Evolutionary conservation across 2,329 filamentous ascomycete species (phyloP).

Genomic region (Claviceps citrina): DNA sequence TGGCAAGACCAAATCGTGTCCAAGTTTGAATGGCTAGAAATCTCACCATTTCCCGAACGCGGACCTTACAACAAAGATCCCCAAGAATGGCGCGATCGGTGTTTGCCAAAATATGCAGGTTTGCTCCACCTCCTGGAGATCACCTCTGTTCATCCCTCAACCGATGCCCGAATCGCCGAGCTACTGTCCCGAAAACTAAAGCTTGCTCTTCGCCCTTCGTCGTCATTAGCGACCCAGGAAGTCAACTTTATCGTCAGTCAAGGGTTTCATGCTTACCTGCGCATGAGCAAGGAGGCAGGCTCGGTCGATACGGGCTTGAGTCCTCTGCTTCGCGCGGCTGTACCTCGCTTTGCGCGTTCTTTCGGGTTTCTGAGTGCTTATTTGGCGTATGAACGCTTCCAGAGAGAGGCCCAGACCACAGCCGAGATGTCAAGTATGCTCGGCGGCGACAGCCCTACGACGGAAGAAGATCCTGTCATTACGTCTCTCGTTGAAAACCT

Average conservation of each 20-base stretch:
- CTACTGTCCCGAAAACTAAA: slow-evolving; percentile 51
- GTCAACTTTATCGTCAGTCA: slow-evolving; percentile 60
- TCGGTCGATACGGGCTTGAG: slow-evolving; percentile 46
- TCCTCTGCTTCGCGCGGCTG: slow-evolving; percentile 48
- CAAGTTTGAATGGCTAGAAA: slow-evolving; percentile 50
- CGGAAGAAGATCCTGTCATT: slow-evolving; percentile 46
- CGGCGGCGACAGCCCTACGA: slow-evolving; percentile 25
- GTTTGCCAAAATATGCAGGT: slow-evolving; percentile 52
- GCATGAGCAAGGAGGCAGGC: slow-evolving; percentile 44
- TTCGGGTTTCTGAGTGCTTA: slow-evolving; percentile 51
- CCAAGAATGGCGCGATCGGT: slow-evolving; percentile 45
- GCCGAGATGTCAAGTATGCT: slow-evolving; percentile 14
- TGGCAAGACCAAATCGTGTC: slow-evolving; percentile 62
- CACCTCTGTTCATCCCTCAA: slow-evolving; percentile 49
- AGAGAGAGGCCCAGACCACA: slow-evolving; percentile 8
- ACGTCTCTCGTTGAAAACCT: slow-evolving; percentile 57
- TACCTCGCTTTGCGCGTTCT: slow-evolving; percentile 49
- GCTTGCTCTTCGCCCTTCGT: slow-evolving; percentile 46
- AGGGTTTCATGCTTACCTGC: slow-evolving; percentile 58
- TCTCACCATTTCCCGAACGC: slow-evolving; percentile 48
- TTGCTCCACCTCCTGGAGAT: slow-evolving; percentile 48
- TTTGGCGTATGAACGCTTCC: slow-evolving; percentile 35
- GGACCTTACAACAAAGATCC: slow-evolving; percentile 47
- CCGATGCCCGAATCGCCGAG: slow-evolving; percentile 49
- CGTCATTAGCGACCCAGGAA: slow-evolving; percentile 42